These are phyloP conservation scores for Pelargonium australe DNA, from an alignment of 441 rosid species.

Conservation along the genomic window DNA sequence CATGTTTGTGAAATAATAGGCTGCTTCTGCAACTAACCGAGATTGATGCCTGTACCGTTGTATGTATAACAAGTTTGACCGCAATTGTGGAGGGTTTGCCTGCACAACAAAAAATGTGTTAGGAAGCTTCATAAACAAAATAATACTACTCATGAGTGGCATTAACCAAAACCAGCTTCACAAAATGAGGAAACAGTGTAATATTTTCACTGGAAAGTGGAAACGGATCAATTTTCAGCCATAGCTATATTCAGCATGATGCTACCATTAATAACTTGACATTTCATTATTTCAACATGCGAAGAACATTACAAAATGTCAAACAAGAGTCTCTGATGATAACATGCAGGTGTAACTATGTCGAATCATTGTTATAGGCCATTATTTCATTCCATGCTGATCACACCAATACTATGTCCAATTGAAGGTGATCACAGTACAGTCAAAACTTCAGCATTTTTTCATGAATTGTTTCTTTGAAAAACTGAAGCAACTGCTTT, in stretches of 20 bases:
- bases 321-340: too few relatives aligned
- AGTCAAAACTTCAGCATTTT: too few relatives aligned
- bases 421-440: too few relatives aligned
- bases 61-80: conserved; percentile 76
- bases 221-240: too few relatives aligned
- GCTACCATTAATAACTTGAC: too few relatives aligned
- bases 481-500: background rate
- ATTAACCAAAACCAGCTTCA: conserved; percentile 4
- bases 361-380: background rate
- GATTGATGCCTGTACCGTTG: conserved; percentile 80
- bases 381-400: background rate
- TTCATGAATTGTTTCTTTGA: too few relatives aligned
- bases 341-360: too few relatives aligned
- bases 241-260: too few relatives aligned
- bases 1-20: conserved; percentile 85
- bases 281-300: too few relatives aligned
- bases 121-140: background rate
- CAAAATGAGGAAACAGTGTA: conserved; percentile 7
- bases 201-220: too few relatives aligned
- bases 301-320: too few relatives aligned
- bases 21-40: conserved; percentile 76
- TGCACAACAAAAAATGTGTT: conserved; percentile 22
- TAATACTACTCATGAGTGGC: background rate
- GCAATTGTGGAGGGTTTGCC: conserved; percentile 96
- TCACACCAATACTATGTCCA: background rate